phyloP scores from a whole-genome alignment of 2,329 filamentous ascomycete genomes.

The Phialophora expanda region DNA sequence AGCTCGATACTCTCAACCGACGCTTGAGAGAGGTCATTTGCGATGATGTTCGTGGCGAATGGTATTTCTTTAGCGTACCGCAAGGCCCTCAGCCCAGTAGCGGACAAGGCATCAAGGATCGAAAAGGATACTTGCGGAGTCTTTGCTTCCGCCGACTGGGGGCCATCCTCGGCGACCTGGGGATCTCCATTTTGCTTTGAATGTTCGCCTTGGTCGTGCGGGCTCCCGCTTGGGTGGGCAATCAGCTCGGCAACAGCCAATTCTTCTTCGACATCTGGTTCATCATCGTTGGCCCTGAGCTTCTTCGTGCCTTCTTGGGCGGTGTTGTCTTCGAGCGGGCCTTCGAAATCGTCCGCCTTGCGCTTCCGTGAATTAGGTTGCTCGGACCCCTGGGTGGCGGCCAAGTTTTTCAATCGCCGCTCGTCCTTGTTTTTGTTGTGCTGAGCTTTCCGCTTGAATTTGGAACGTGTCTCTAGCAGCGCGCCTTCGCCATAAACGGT shows the following conservation, averaged over 20 bases:
- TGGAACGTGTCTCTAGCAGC: constrained; percentile 59
- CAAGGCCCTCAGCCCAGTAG: constrained; percentile 86
- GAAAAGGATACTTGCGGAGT: constrained; percentile 63
- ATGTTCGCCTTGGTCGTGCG: constrained; percentile 29
- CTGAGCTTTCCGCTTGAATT: constrained; percentile 42
- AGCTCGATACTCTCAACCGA: constrained; percentile 80
- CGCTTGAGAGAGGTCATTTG: constrained; percentile 82
- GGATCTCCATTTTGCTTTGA: constrained; percentile 11
- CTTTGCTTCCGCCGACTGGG: constrained; percentile 32
- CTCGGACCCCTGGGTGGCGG: constrained; percentile 16
- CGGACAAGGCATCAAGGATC: constrained; percentile 94
- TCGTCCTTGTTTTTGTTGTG: constrained; percentile 47
- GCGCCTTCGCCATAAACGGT: constrained; percentile 80
- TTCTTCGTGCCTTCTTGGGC: constrained; percentile 20
- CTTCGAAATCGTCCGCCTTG: constrained; percentile 40
- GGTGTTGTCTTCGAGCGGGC: constrained; percentile 12
- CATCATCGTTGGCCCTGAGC: constrained; percentile 18
- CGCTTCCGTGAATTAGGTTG: constrained; percentile 37
- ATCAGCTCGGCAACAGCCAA: constrained; percentile 25
- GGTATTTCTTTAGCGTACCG: constrained; percentile 92
- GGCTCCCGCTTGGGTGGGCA: constrained; percentile 12
- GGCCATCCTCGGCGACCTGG: not conserved
- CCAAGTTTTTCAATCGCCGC: constrained; percentile 44
- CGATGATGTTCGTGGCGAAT: constrained; percentile 78
- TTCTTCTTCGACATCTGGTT: constrained; percentile 28